Conservation (phyloP, 305 asterid genomes). For the Ajuga reptans region DNA sequence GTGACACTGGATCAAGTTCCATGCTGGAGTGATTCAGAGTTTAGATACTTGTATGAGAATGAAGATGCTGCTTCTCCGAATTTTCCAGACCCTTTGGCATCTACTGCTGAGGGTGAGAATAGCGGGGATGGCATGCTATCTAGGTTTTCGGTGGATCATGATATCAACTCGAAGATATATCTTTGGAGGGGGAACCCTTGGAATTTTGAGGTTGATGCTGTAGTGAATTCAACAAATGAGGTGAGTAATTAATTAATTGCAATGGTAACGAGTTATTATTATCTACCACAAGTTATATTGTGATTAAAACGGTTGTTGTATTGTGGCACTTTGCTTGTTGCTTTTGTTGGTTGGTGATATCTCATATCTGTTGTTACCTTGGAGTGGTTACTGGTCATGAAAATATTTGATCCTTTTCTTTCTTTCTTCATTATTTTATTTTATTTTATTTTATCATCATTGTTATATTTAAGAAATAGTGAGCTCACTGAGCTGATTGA, state of each 20-base stretch:
- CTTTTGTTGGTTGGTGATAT: not conserved
- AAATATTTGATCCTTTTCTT: not conserved
- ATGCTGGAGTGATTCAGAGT: slow-evolving; percentile 65
- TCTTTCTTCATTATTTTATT: not conserved
- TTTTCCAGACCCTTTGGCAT: slow-evolving; percentile 70
- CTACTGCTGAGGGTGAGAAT: slow-evolving; percentile 51
- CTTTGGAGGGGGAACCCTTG: slow-evolving; percentile 90
- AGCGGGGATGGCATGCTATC: slow-evolving; percentile 51
- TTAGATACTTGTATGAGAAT: slow-evolving; percentile 50
- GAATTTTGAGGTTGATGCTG: slow-evolving; percentile 92
- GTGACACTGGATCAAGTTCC: slow-evolving; percentile 77
- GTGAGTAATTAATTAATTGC: slow-evolving; percentile 30
- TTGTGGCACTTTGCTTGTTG: not conserved
- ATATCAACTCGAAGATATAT: slow-evolving; percentile 65
- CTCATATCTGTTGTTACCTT: not conserved
- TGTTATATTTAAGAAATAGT: slow-evolving; percentile 8
- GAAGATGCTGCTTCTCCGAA: slow-evolving; percentile 46
- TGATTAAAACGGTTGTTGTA: not conserved
- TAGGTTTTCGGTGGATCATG: slow-evolving; percentile 65
- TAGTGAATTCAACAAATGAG: slow-evolving; percentile 88
- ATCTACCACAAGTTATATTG: not conserved
- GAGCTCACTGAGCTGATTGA: not conserved
- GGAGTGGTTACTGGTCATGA: not conserved
- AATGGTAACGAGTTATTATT: not conserved
- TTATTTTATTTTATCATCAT: too few relatives aligned